Evolutionary conservation across 2,329 filamentous ascomycete species (phyloP), one percentile per base, ranked within the genome.

Genomic region (Tympanopsis confertula): DNA sequence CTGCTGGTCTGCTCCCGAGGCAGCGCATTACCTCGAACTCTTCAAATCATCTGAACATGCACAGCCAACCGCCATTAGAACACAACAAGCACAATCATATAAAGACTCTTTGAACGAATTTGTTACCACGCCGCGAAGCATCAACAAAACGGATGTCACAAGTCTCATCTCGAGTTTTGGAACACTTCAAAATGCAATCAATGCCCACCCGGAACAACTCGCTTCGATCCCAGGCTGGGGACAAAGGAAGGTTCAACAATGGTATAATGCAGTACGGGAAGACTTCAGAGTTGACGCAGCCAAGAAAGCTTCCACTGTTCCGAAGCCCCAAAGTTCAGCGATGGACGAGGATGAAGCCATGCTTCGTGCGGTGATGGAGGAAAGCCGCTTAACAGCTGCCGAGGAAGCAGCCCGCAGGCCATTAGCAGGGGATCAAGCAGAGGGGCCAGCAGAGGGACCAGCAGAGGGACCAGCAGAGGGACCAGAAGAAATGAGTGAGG

Each of bases 91-190:
- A 2, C 69, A 69, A 22, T 67, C 65, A 18, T 80, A 79, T 45
- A 65, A 70, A 19, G 76, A 81, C 44, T 74, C 71, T 20, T 58
- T 81, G 42, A 66, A 75, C 5, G 76, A 80, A 39, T 81, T 81
- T 54, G 69, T 80, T 39, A 81, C 76, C 0, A 67, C 68, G 2
- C 76, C 76, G 4, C 61, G 76, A 37, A 73, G 68, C 44, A 73
- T 81, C 54, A 81, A 81, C 55, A 80, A 80, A 50, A 79, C 76
- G 1, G 76, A 81, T 52, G 72, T 76, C 5, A 65, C 78, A 14
- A 71, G 72, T 42, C 51, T 81, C 44, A 74, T 81, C 29, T 73
- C 71, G 19, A 78, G 74, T 37, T 80, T 80, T 51, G 76, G 76
- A 7, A 78, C 71, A 39, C 54, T 81, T 38, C 66, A 74, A 41